Base-by-base conservation (phyloP, 495 filamentous ascomycete genomes). In the Acidiella bohemica region DNA sequence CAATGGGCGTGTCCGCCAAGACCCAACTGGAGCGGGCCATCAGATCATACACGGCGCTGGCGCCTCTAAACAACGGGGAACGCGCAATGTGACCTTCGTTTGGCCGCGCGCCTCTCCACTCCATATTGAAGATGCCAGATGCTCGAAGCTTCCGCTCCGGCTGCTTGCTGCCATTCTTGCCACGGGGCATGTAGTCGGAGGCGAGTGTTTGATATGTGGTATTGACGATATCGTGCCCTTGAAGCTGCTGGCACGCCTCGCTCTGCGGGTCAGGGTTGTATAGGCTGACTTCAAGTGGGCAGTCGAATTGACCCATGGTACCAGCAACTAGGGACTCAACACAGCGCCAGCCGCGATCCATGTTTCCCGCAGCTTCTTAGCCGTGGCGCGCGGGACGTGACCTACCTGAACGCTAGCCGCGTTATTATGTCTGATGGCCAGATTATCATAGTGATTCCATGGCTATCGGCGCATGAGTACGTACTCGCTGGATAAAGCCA, bases 71-170 rank as follows among this genome's bases (percentile, higher is more conserved):
- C 25, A 70, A 68, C 17, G 75, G 76, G 46, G 92, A 93, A 17
- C 86, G 73, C 39, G 94, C 85, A 1, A 64, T 77, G 53, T 95
- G 87, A 0, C 81, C 87, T 65, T 95, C 87, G 44, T 94, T 86
- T 5, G 93, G 65, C 9, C 93, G 78, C 10, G 94, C 62, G 13
- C 87, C 80, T 19, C 79, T 72, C 84, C 84, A 95, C 2, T 78
- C 61, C 3, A 81, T 47, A 0, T 75, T 74, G 51, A 76, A 78
- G 0, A 93, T 62, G 5, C 71, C 60, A 5, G 55, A 52, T 1
- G 36, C 14, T 4, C 47, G 36, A 18, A 37, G 35, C 32, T 42
- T 29, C 3, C 33, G 18, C 32, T 50, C 42, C n/a, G 42, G 37
- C 44, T 13, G 50, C 23, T 32, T 46, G 22, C 23, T 31, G 30